Percentiles rank a stretch among this genome's conserved stretches.
phyloP scores from a whole-genome alignment of 2,329 filamentous ascomycete species.

The Chrysosporium queenslandicum region DNA sequence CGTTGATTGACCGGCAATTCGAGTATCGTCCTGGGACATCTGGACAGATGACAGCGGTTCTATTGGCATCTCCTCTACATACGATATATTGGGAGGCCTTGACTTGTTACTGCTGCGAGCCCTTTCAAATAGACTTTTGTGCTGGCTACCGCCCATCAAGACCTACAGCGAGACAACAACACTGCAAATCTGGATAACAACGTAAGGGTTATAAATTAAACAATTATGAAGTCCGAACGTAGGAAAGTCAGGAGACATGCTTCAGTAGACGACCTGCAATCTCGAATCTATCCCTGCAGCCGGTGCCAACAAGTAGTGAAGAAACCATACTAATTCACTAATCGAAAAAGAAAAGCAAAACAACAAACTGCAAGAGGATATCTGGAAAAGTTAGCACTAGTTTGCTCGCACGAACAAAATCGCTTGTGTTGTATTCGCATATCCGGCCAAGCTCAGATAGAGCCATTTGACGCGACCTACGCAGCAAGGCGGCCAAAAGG shows the following conservation, averaged over 20 bases:
- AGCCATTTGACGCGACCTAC: background rate
- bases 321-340: conserved; percentile 10
- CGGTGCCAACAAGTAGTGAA: background rate
- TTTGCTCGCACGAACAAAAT: conserved; percentile 5
- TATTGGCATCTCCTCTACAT: background rate
- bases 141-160: background rate
- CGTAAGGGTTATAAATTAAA: conserved; percentile 8
- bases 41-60: background rate
- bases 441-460: background rate
- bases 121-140: background rate
- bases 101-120: background rate
- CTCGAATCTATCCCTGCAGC: conserved; percentile 1
- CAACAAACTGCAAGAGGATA: conserved; percentile 7
- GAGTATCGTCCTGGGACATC: background rate
- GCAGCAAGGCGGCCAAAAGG: background rate
- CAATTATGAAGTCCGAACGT: conserved; percentile 8
- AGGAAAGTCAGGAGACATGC: conserved; percentile 4
- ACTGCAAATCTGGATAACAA: background rate
- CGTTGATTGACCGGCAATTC: background rate
- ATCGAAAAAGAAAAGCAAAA: conserved; percentile 7
- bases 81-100: background rate
- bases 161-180: background rate
- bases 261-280: conserved; percentile 3
- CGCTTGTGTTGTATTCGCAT: background rate
- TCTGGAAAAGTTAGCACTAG: conserved; percentile 9